phyloP scores from a whole-genome alignment of 805 yeast genomes.

The Candida dajiaensis region DNA sequence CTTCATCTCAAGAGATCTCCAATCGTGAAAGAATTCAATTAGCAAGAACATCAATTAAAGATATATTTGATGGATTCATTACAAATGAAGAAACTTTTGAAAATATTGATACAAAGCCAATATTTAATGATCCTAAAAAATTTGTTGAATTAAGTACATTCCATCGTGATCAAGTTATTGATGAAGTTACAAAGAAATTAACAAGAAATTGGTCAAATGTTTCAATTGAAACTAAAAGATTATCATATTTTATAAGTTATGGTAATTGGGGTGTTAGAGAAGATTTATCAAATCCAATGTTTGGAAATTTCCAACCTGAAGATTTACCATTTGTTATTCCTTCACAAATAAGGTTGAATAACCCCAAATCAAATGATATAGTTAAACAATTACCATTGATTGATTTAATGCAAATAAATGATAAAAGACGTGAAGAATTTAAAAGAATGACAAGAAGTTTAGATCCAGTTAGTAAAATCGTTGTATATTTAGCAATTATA shows the following conservation, averaged over 20 bases:
- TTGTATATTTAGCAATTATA: constrained; percentile 42
- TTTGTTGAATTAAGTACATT: constrained; percentile 30
- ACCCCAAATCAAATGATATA: constrained; percentile 12
- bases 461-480: constrained; percentile 52
- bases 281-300: constrained; percentile 41
- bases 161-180: constrained; percentile 52
- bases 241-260: constrained; percentile 57
- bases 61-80: constrained; percentile 26
- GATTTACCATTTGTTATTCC: constrained; percentile 56
- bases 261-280: constrained; percentile 71
- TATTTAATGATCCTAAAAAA: constrained; percentile 32
- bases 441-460: constrained; percentile 43
- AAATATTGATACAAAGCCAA: constrained; percentile 41
- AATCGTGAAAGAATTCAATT: constrained; percentile 20
- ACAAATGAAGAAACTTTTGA: constrained; percentile 36
- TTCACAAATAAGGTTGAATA: constrained; percentile 17
- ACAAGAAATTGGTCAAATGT: constrained; percentile 53
- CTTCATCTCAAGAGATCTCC: constrained; percentile 4
- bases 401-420: constrained; percentile 38
- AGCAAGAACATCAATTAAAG: constrained; percentile 20
- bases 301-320: constrained; percentile 39
- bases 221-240: constrained; percentile 42
- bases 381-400: constrained; percentile 30
- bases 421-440: constrained; percentile 35
- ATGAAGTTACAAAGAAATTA: constrained; percentile 41